A percentile compares a stretch with the other conserved stretches of the same genome.
Conservation (phyloP, 352 stramenopile genomes). For the Pythium folliculosum region DNA sequence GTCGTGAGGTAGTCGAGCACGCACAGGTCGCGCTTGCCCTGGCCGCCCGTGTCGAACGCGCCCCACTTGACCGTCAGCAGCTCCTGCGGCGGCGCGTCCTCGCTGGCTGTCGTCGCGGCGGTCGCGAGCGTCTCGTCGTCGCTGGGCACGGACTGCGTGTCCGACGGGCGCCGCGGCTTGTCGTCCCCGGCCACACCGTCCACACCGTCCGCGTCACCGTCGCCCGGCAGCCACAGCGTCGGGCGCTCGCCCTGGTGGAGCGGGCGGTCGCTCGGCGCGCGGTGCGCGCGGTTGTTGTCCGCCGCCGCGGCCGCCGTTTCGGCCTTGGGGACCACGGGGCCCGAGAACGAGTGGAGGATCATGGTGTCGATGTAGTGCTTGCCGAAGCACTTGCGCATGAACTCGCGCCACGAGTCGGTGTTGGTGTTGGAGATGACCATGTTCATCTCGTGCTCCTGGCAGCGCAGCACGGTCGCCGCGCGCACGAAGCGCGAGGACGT, state of each 20-base stretch:
- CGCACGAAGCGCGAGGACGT: conserved; percentile 67
- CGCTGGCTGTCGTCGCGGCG: conserved; percentile 15
- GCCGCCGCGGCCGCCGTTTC: background rate
- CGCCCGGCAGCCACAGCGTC: conserved; percentile 12
- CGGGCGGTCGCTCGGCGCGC: conserved; percentile 21
- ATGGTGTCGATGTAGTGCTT: conserved; percentile 78
- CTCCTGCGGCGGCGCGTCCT: conserved; percentile 47
- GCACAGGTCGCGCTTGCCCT: conserved; percentile 66
- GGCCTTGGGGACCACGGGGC: background rate
- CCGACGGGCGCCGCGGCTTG: conserved; percentile 18
- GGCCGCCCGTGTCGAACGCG: conserved; percentile 60
- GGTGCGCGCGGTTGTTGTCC: conserved; percentile 32
- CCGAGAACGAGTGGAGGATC: conserved; percentile 63
- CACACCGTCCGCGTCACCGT: background rate
- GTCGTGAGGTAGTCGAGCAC: conserved; percentile 74
- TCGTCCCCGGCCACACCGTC: background rate
- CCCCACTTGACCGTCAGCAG: conserved; percentile 78
- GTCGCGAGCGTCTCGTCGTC: conserved; percentile 16
- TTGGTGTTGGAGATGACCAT: conserved; percentile 70
- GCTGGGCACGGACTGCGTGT: conserved; percentile 22
- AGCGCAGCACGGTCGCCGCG: conserved; percentile 67
- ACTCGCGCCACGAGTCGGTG: conserved; percentile 74
- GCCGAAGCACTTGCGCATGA: conserved; percentile 74
- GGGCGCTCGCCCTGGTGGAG: conserved; percentile 9
- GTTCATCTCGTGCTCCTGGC: conserved; percentile 75